Evolutionary conservation across 345 rosid species (phyloP), one percentile per base, ranked within the genome.

Genomic region (Brassica incana): DNA sequence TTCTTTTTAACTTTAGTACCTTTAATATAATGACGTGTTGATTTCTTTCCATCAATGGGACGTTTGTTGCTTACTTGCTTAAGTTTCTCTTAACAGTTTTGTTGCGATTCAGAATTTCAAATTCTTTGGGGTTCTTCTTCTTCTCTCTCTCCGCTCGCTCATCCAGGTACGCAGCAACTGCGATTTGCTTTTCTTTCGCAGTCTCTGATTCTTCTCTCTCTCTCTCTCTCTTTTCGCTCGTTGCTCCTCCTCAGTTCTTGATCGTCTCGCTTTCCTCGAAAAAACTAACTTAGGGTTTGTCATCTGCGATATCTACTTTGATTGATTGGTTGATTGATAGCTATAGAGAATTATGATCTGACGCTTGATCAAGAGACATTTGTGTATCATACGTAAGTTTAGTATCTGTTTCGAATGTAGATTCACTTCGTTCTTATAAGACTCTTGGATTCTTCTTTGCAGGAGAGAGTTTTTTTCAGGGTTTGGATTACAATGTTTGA

Each of bases 41-140:
- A 33, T 33, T 33, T 32, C 35, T 1, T 32, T 33, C 6, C 58
- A 6, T 4, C 30, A 20, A 3, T 6, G 7, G 5, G 3, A 33
- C 18, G 65, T 16, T 27, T 27, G 30, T 12, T 33, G 6, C 29
- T 61, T 18, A 45, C 10, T 60, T 11, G 65, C 80, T 23, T 3
- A 48, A 71, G 43, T 71, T 40, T 73, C 77, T 79, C 73, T 16
- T 36, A 67, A 18, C 82, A 45, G 77, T 65, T 54, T 16, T 14
- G 23, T 10, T 16, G 1, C 45, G 5, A 20, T 25, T 73, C 74
- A 29, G 50, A 66, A 48, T n/a, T 74, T 68, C 65, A 30, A 79
- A 79, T 67, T 25, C 4, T 8, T 33, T 56, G 29, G 20, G 6
- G 1, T 9, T 8, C 30, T 20, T 25, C 27, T 6, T 52, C 3